Conservation (phyloP, 1,139 yeast species). For the Hyphopichia burtonii region DNA sequence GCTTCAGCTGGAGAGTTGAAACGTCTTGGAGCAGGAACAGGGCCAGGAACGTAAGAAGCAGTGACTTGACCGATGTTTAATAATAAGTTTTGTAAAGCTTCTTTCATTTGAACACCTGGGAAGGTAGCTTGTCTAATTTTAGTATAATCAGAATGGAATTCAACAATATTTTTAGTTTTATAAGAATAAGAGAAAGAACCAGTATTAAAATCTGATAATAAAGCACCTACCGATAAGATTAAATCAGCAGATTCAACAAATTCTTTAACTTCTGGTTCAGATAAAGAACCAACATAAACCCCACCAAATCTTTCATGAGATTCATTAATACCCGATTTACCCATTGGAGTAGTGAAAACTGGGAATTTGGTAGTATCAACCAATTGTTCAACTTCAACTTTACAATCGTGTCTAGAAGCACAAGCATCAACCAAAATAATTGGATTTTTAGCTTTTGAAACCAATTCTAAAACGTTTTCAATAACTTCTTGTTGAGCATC, state of each 20-base stretch:
- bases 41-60: constrained; percentile 39
- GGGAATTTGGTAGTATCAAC: constrained; percentile 77
- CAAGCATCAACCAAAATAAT: constrained; percentile 83
- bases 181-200: constrained; percentile 85
- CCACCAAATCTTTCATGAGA: constrained; percentile 75
- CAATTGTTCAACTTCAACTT: constrained; percentile 58
- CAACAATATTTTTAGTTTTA: constrained; percentile 76
- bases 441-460: constrained; percentile 63
- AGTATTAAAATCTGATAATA: constrained; percentile 85
- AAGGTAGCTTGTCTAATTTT: constrained; percentile 74
- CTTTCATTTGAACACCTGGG: constrained; percentile 79
- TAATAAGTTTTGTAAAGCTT: constrained; percentile 52
- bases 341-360: constrained; percentile 87
- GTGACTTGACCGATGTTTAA: constrained; percentile 33
- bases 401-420: constrained; percentile 74
- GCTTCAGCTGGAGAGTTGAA: constrained; percentile 28
- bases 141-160: constrained; percentile 86
- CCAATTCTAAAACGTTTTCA: constrained; percentile 51
- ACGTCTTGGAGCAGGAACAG: constrained; percentile 46
- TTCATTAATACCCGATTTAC: constrained; percentile 80
- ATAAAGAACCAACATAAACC: constrained; percentile 79
- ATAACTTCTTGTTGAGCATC: constrained; percentile 75
- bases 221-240: constrained; percentile 75
- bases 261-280: constrained; percentile 72
- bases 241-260: constrained; percentile 78